Percentiles rank a stretch among this genome's conserved stretches.
Evolutionary conservation across 352 stramenopile species (phyloP).

Genomic region (Globisporangium megalacanthum): DNA sequence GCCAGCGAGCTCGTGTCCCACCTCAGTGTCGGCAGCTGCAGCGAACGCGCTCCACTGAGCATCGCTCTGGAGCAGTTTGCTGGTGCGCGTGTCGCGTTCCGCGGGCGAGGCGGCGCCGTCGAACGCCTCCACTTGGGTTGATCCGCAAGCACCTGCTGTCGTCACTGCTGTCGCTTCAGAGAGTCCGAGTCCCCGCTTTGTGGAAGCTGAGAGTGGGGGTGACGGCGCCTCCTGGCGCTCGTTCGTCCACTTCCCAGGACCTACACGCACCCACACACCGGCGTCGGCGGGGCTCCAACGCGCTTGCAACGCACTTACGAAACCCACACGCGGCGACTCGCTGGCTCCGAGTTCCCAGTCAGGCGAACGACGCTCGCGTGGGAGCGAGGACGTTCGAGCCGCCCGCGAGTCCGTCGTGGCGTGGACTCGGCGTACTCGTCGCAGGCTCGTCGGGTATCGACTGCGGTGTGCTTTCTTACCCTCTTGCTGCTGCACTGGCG

Average conservation of each 20-base stretch:
- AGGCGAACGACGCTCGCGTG: not conserved
- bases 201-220: not conserved
- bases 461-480: not conserved
- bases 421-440: not conserved
- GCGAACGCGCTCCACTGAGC: slow-evolving; percentile 25
- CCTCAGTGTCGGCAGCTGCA: slow-evolving; percentile 3
- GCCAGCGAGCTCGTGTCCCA: slow-evolving; percentile 11
- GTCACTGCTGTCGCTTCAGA: not conserved
- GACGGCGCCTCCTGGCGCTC: slow-evolving; percentile 1
- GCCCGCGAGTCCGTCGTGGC: not conserved
- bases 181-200: not conserved
- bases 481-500: not conserved
- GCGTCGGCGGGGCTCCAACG: slow-evolving; percentile 1
- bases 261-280: slow-evolving; percentile 20
- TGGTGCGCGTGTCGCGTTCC: not conserved
- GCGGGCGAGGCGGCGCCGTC: not conserved
- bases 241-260: slow-evolving; percentile 19
- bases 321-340: not conserved
- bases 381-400: not conserved
- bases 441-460: not conserved
- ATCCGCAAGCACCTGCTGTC: not conserved
- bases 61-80: slow-evolving; percentile 27
- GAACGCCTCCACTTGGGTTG: slow-evolving; percentile 14
- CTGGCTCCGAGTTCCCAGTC: not conserved
- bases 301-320: slow-evolving; percentile 2